phyloP scores from a whole-genome alignment of 345 rosid genomes.

The Salix caprea region DNA sequence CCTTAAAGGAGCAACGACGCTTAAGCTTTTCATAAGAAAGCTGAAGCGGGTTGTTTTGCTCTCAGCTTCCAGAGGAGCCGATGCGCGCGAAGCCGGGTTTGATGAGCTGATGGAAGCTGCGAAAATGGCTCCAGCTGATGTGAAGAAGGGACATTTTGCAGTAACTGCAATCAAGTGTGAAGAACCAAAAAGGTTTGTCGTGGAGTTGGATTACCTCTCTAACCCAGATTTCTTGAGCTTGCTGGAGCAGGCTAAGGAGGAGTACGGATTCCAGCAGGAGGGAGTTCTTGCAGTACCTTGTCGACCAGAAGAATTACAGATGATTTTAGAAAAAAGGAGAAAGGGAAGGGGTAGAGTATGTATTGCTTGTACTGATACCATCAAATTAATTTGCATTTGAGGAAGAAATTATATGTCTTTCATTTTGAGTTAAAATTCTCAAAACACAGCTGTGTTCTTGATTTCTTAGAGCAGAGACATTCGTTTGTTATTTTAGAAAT shows the following conservation, averaged over 20 bases:
- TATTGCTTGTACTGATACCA: not conserved
- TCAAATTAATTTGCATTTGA: not conserved
- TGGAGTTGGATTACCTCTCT: slow-evolving; percentile 39
- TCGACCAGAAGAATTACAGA: slow-evolving; percentile 51
- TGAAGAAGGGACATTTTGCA: slow-evolving; percentile 47
- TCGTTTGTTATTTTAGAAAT: not conserved
- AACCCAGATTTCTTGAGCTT: slow-evolving; percentile 45
- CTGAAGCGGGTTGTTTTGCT: slow-evolving; percentile 12
- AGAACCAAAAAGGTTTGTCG: slow-evolving; percentile 42
- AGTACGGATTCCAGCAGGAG: slow-evolving; percentile 43
- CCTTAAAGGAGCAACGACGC: slow-evolving; percentile 20
- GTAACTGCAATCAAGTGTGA: slow-evolving; percentile 44
- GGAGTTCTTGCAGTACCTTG: slow-evolving; percentile 51
- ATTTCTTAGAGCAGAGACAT: no score
- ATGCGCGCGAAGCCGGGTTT: not conserved
- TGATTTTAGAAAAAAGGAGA: slow-evolving; percentile 25
- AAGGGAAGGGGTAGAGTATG: slow-evolving; percentile 6
- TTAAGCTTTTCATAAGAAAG: slow-evolving; percentile 25
- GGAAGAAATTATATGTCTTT: not conserved
- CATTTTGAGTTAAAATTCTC: not conserved
- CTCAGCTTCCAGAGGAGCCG: slow-evolving; percentile 14
- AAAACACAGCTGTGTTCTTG: not conserved
- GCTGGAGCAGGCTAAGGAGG: slow-evolving; percentile 49
- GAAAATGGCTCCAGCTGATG: slow-evolving; percentile 32
- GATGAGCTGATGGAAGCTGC: slow-evolving; percentile 18